A percentile compares a stretch with the other conserved stretches of the same genome.
These are phyloP conservation scores for Botrytis squamosa DNA, from an alignment of 2,329 filamentous ascomycete genomes.

Conservation along the genomic window DNA sequence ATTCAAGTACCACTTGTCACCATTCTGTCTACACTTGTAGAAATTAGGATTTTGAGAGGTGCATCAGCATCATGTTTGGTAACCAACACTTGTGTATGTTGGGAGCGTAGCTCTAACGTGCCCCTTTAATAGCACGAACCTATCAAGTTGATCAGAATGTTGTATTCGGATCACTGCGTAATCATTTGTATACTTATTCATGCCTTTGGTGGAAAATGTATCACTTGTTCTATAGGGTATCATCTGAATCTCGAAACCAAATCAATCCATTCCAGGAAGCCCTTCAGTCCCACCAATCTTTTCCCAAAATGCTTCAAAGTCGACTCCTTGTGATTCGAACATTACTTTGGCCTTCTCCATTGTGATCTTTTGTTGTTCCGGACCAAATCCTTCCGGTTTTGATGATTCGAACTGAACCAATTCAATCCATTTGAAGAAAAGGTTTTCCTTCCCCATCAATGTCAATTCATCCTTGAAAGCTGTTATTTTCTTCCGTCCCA, in stretches of 20 bases:
- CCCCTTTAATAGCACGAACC: not conserved
- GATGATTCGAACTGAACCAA: slow-evolving; percentile 85
- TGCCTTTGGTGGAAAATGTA: not conserved
- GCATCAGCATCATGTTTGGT: not conserved
- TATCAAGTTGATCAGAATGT: not conserved
- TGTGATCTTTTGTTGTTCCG: slow-evolving; percentile 68
- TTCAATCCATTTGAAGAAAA: slow-evolving; percentile 93
- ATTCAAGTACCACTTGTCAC: not conserved
- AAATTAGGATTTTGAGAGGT: not conserved
- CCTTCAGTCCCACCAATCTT: slow-evolving; percentile 63
- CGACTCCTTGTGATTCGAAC: slow-evolving; percentile 72
- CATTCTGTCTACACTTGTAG: not conserved
- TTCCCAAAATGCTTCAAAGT: slow-evolving; percentile 79
- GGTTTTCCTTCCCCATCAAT: slow-evolving; percentile 75
- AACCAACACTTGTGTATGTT: not conserved
- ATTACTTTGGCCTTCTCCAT: slow-evolving; percentile 72
- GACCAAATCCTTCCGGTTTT: slow-evolving; percentile 73
- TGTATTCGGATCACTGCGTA: not conserved
- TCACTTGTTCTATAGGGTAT: slow-evolving; percentile 17
- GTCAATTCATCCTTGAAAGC: slow-evolving; percentile 75
- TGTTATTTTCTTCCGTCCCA: slow-evolving; percentile 71
- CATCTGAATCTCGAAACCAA: not conserved
- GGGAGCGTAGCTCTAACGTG: not conserved
- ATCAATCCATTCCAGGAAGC: slow-evolving; percentile 49
- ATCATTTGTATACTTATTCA: not conserved